Conservation (phyloP, 208 protist species). For the Angomonas ambiguus region DNA sequence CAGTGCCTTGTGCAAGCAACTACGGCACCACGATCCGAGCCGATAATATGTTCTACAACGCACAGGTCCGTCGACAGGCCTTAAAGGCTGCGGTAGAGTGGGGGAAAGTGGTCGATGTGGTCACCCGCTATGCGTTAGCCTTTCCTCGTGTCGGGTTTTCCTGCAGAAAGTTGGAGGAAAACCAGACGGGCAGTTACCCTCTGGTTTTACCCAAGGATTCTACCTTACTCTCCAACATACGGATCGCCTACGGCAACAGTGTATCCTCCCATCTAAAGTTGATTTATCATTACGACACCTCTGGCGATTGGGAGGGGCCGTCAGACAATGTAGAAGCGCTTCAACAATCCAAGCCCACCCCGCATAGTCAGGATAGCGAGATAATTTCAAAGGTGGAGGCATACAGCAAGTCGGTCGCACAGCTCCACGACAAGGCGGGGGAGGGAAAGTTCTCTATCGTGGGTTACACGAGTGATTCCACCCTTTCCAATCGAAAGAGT, state of each 20-base stretch:
- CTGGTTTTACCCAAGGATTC: conserved; percentile 62
- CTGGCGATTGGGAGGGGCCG: background rate
- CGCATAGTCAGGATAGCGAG: background rate
- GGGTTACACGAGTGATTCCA: conserved; percentile 77
- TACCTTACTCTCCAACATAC: conserved; percentile 64
- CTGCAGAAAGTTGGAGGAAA: conserved; percentile 38
- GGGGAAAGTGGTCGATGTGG: conserved; percentile 84
- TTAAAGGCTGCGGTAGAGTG: conserved; percentile 91
- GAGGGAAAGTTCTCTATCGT: conserved; percentile 53
- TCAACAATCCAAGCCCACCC: background rate
- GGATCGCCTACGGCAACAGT: conserved; percentile 47
- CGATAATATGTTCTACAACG: conserved; percentile 91
- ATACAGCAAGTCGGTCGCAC: conserved; percentile 17
- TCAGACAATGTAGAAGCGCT: background rate
- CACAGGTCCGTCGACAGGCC: conserved; percentile 62
- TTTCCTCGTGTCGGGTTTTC: conserved; percentile 76
- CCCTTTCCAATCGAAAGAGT: conserved; percentile 40
- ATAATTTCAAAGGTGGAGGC: conserved; percentile 22
- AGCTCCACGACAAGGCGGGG: conserved; percentile 27
- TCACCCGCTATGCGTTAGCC: conserved; percentile 82
- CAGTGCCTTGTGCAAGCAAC: conserved; percentile 73
- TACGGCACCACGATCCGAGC: conserved; percentile 80
- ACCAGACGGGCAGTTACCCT: conserved; percentile 1
- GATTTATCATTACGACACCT: conserved; percentile 35
- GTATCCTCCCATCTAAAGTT: conserved; percentile 53